Conservation (phyloP, 2,329 filamentous ascomycete species). For the Acephala macrosclerotiorum region DNA sequence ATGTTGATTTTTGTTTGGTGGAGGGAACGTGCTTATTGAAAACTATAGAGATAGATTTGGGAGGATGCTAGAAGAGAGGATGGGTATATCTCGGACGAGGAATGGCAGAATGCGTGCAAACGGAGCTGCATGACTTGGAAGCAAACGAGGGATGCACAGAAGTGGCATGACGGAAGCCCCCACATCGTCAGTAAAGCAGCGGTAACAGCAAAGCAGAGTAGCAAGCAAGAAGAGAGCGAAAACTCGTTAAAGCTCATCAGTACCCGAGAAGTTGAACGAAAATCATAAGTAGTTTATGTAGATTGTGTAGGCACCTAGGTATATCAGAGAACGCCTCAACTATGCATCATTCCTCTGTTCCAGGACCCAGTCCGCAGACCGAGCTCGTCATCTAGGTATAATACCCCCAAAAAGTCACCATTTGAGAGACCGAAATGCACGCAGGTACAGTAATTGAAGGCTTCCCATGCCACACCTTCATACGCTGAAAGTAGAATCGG, state of each 20-base stretch:
- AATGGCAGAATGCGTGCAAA: too few relatives aligned
- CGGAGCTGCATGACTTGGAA: neutral
- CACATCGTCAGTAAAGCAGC: neutral
- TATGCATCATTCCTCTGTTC: constrained; percentile 2
- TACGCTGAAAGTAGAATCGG: neutral
- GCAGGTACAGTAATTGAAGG: neutral
- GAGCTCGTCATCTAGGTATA: constrained; percentile 4
- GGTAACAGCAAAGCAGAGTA: neutral
- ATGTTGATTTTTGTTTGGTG: neutral
- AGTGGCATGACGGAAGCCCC: neutral
- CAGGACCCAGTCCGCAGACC: neutral
- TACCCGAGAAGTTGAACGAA: neutral
- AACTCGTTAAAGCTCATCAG: neutral
- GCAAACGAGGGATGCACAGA: neutral
- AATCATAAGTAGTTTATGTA: neutral
- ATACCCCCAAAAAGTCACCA: neutral
- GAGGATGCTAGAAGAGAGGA: neutral
- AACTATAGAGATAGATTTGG: neutral
- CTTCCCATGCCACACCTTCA: neutral
- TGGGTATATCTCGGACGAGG: neutral
- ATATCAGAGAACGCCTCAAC: constrained; percentile 1
- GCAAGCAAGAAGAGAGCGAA: neutral
- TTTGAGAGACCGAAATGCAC: neutral
- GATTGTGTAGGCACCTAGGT: neutral
- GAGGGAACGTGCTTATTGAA: neutral